Conservation (phyloP, 2,329 filamentous ascomycete species). For the Penicillium capsulatum region DNA sequence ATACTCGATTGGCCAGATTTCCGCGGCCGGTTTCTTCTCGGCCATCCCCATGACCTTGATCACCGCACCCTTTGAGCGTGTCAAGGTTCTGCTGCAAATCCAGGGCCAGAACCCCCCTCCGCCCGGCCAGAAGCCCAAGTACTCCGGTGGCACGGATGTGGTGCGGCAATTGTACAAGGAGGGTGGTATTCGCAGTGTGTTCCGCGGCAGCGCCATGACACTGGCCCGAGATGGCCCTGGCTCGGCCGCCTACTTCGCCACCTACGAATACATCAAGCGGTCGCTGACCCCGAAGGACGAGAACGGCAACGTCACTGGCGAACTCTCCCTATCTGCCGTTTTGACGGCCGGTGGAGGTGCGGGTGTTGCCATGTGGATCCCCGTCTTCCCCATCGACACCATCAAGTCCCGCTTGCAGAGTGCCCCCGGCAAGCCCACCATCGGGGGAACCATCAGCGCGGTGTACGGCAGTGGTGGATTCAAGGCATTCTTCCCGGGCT, state of each 20-base stretch:
- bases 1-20: conserved; percentile 81
- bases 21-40: conserved; percentile 92
- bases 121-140: conserved; percentile 88
- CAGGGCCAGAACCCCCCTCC: conserved; percentile 83
- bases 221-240: conserved; percentile 91
- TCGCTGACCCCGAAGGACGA: conserved; percentile 77
- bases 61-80: conserved; percentile 97
- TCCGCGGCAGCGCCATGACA: conserved; percentile 85
- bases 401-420: conserved; percentile 93
- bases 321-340: conserved; percentile 76
- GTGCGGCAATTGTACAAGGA: conserved; percentile 89
- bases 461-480: conserved; percentile 79
- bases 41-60: conserved; percentile 96
- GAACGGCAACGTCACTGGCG: conserved; percentile 65
- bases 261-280: conserved; percentile 94
- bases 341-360: conserved; percentile 84
- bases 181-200: conserved; percentile 85
- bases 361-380: conserved; percentile 98
- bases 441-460: conserved; percentile 72
- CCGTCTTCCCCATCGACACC: conserved; percentile 95
- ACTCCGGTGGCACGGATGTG: conserved; percentile 81
- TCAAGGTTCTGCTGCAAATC: conserved; percentile 97
- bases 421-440: conserved; percentile 75
- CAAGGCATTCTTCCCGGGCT: conserved; percentile 94
- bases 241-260: conserved; percentile 90